Base-by-base conservation (phyloP, 1,284 basidiomycete species). In the Ustilago crameri region DNA sequence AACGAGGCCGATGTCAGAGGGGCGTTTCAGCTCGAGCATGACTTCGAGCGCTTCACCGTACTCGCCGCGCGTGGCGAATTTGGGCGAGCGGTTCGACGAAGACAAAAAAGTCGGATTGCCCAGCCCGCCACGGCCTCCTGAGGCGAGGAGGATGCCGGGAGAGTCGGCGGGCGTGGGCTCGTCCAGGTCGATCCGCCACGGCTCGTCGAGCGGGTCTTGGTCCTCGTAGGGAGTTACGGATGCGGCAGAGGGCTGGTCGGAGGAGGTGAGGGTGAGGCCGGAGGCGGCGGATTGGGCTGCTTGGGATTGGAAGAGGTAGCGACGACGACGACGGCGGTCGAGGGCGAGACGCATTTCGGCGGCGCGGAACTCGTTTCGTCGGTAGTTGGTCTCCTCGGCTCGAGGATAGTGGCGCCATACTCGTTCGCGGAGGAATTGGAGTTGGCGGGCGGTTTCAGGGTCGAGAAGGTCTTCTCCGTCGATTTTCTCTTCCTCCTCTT, bases 1-100 rank as follows among this genome's bases (percentile, higher is more conserved):
- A 3, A 99, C 95, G 12, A 99, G 86, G 0, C 94, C 96, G 22
- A 98, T 88, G 82, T 99, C 95, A 0, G 95, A 93, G 2, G 95
- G 87, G 7, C 95, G 88, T 83, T 98, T 98, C 74, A 98, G 90
- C 84, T 97, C 95, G n/a, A 99, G 87, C 37, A 89, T 88, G 22
- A 98, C 87, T 1, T 91, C 91, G 64, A 95, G 85, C 9, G 89
- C 88, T 73, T 95, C 91, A 8, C 95, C 95, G 4, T 89, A 87
- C 8, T 88, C 86, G 0, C 96, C 95, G 14, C 79, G 74, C 3
- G 85, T 85, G 7, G 85, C 85, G 44, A 84, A 84, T 44, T 85
- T 84, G 17, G 85, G 85, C 20, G 83, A 76, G 9, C 81, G 75
- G 38, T 79, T 77, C 58, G 62, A 58, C 1, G 88, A 84, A 0